Evolutionary conservation across 2,329 filamentous ascomycete genomes (phyloP), one percentile per base, ranked within the genome.

Genomic region (Paracorniculantispora psalliotae): DNA sequence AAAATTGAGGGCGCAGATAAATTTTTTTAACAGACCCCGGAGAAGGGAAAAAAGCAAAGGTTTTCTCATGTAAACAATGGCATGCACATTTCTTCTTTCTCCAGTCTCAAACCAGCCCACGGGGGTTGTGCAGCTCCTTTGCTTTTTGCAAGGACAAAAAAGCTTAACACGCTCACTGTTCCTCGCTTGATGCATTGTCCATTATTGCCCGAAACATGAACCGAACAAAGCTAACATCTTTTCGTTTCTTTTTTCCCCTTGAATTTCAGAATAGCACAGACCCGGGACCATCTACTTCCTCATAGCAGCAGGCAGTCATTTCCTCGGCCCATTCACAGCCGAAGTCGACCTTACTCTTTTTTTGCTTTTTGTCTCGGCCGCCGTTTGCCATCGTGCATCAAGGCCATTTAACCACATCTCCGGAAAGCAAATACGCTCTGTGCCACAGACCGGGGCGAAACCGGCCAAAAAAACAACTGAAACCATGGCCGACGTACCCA

Each of bases 401-500:
- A n/a, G n/a, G 41, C 41, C 17, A 44, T 3, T 44, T 12, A 19
- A 13, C 10, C 33, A 37, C 12, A 37, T 3, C 7, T 37, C 17
- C 10, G 46, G 23, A 26, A 21, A 35, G 12, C 8, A 17, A 19
- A 37, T 17, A 26, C 2, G 33, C 25, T 17, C 7, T n/a, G 12
- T 17, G 19, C 13, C 19, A n/a, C 35, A 41, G 28, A 28, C 15
- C 23, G 26, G 19, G 12, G 17, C 33, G 46, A 50, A 49, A 26
- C 26, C 41, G 25, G 41, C 49, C 30, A 33, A 47, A 44, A 19
- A 21, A 44, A 19, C n/a, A n/a, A 30, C 15, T 17, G 43, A 43
- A 50, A 75, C 75, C 71, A 85, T 89, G 77, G 83, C 86, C 57
- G 91, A 94, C 72, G 82, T 94, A 59, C 87, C 90, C 64, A 81